These are phyloP conservation scores for Aureobasidium sp. DNA, from an alignment of 2,329 filamentous ascomycete genomes.

Conservation along the genomic window DNA sequence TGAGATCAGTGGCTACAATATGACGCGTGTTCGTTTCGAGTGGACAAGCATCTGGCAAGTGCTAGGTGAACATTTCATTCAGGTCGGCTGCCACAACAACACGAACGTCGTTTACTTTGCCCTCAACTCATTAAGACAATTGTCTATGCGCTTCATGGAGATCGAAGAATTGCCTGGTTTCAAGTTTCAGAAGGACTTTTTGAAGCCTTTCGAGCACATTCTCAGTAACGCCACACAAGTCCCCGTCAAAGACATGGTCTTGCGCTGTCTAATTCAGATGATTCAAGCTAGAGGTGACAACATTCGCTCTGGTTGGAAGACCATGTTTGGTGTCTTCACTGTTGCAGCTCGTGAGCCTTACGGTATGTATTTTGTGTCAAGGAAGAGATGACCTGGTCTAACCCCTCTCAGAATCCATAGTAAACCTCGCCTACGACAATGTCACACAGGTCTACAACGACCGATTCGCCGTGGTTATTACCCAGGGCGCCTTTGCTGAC, in stretches of 20 bases:
- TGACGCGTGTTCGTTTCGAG: constrained; percentile 95
- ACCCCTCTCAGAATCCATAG: constrained; percentile 64
- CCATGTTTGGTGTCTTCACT: constrained; percentile 98
- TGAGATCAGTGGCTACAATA: constrained; percentile 99
- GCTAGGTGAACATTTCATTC: constrained; percentile 96
- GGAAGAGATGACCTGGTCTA: neutral
- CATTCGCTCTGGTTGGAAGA: constrained; percentile 95
- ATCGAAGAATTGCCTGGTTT: constrained; percentile 96
- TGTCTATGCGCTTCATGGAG: constrained; percentile 99
- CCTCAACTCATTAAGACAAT: constrained; percentile 84
- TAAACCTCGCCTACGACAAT: constrained; percentile 94
- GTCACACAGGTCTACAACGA: constrained; percentile 93
- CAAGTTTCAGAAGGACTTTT: constrained; percentile 99
- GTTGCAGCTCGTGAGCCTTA: constrained; percentile 89
- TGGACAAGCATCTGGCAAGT: constrained; percentile 98
- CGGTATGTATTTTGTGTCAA: constrained; percentile 39
- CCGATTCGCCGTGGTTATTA: constrained; percentile 90
- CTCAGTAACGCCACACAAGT: constrained; percentile 88
- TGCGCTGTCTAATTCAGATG: constrained; percentile 97
- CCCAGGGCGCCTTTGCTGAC: constrained; percentile 93
- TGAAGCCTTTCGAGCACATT: constrained; percentile 97
- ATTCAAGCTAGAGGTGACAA: constrained; percentile 95
- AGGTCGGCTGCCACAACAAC: constrained; percentile 93
- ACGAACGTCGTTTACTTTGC: constrained; percentile 97
- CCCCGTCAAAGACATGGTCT: constrained; percentile 92